Conservation (phyloP, 345 rosid genomes). For the Microthlaspi erraticum region DNA sequence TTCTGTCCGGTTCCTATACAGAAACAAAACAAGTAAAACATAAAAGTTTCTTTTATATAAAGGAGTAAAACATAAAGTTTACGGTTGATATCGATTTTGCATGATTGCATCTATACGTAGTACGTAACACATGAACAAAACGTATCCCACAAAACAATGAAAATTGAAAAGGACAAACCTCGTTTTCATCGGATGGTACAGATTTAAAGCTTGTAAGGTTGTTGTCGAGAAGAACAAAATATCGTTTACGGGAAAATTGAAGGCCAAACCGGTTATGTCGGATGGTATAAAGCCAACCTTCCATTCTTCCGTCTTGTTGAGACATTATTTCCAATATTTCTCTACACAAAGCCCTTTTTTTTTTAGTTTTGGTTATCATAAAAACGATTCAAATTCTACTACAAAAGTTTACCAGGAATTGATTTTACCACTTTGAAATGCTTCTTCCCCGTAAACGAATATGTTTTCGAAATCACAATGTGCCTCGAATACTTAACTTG, state of each 20-base stretch:
- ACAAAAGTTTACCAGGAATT: not conserved
- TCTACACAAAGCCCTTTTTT: constrained; percentile 26
- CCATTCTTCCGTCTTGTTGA: constrained; percentile 62
- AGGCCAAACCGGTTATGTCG: constrained; percentile 80
- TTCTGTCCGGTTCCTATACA: constrained; percentile 69
- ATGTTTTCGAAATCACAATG: constrained; percentile 5
- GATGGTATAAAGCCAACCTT: constrained; percentile 86
- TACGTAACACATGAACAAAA: constrained; percentile 20
- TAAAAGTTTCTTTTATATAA: no score
- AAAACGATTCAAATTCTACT: not conserved
- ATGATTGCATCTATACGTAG: constrained; percentile 4
- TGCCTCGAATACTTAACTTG: constrained; percentile 10
- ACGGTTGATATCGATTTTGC: not conserved
- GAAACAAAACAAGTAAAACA: constrained; percentile 4
- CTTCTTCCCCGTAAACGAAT: constrained; percentile 27
- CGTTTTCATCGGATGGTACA: constrained; percentile 56
- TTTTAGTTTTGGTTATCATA: not conserved
- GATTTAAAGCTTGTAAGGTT: constrained; percentile 67
- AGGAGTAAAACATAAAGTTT: not conserved
- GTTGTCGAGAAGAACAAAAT: constrained; percentile 67
- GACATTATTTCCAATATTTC: constrained; percentile 48
- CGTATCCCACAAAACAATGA: not conserved
- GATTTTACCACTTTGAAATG: constrained; percentile 24
- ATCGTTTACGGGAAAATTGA: constrained; percentile 79
- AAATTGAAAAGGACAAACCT: constrained; percentile 48